A percentile compares a stretch with the other conserved stretches of the same genome.
Conservation (phyloP, 1,284 basidiomycete species). For the Jaminaea rosea region DNA sequence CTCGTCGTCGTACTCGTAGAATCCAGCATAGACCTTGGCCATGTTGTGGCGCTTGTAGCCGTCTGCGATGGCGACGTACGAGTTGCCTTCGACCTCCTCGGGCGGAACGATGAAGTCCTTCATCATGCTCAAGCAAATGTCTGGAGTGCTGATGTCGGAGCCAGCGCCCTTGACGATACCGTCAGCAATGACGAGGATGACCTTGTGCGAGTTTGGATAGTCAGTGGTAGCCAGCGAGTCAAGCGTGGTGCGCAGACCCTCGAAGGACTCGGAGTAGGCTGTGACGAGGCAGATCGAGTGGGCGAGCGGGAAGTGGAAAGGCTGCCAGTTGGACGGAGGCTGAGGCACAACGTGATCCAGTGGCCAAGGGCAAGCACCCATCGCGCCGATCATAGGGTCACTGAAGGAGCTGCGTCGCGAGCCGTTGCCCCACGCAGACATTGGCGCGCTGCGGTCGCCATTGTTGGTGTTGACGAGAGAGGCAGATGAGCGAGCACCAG, state of each 20-base stretch:
- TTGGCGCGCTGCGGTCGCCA: neutral
- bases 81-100: constrained; percentile 82
- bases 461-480: constrained; percentile 53
- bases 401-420: constrained; percentile 38
- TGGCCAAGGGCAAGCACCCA: constrained; percentile 65
- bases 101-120: constrained; percentile 78
- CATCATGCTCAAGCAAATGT: constrained; percentile 96
- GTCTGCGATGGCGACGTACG: constrained; percentile 96
- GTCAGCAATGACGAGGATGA: constrained; percentile 91
- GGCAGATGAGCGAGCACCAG: constrained; percentile 71
- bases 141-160: constrained; percentile 55
- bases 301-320: constrained; percentile 88
- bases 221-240: constrained; percentile 97
- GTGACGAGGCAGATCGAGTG: constrained; percentile 95
- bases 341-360: constrained; percentile 82
- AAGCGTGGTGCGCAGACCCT: constrained; percentile 90
- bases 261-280: constrained; percentile 93
- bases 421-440: constrained; percentile 12
- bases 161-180: constrained; percentile 85
- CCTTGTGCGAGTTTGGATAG: constrained; percentile 95
- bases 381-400: constrained; percentile 16
- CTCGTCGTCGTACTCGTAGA: constrained; percentile 88
- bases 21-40: constrained; percentile 97
- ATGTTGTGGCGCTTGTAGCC: constrained; percentile 98
- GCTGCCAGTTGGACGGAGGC: constrained; percentile 80